Evolutionary conservation across 257 asterid genomes (phyloP), one percentile per base, ranked within the genome.

Genomic region (Cordia subcordata): DNA sequence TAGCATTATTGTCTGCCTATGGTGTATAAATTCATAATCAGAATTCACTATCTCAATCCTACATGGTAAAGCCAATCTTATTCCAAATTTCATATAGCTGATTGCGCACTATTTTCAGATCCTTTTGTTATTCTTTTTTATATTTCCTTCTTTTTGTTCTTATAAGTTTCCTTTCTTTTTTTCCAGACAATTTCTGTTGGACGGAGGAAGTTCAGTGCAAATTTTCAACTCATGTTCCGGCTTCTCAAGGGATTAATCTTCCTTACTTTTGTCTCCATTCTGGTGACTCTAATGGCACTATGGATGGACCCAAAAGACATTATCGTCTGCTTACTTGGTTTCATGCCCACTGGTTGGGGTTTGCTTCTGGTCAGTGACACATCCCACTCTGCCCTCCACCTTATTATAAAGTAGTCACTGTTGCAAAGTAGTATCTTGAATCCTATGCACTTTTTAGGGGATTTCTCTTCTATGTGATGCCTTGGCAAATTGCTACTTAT

Each of bases 281-380:
- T 92, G 68, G 95, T 68, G 54, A 86, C 83, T 44, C 68, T 92
- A 78, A 77, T 92, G 21, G 88, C 86, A 10, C 78, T 92, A 16
- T 83, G 76, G 74, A 88, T 92, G 96, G 79, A 93, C 15, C 80
- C 71, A 8, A 79, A 61, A 77, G 96, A 92, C 72, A 81, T 88
- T 40, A 56, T 92, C 19, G 95, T 92, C 32, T 92, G 98, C 76
- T 44, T 92, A 66, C 95, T 92, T 13, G 98, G 87, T 67, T 92
- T 92, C 93, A 74, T 92, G 93, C 98, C 96, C 5, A 88, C 98
- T 15, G 96, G 98, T 42, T 92, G 96, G 98, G 96, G 98, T 62
- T 67, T 92, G 65, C 96, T 92, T 68, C 93, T 75, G 94, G 98
- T 91, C 35, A 79, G 94, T 73, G 37, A 47, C 33, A 37, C 12